Base-by-base conservation (phyloP, 768 basidiomycete species). In the Lactarius pseudohatsudake region DNA sequence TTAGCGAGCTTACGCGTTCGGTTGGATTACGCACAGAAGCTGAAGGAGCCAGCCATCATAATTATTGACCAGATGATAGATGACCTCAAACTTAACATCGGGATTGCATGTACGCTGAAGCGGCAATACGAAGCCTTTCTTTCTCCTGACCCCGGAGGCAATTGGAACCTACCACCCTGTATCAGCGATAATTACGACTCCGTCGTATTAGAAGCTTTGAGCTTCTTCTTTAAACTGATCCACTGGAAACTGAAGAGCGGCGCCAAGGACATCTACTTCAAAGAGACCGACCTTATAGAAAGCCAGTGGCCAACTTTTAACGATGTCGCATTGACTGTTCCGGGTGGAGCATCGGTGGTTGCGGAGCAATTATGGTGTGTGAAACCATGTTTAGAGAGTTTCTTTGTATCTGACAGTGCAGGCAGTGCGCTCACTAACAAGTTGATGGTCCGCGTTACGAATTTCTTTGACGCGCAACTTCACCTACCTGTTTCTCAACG, bases 201-300 rank as follows among this genome's bases (percentile, higher is more conserved):
- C 22, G 93, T 93, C 2, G 88, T 99, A 63, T 80, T 96, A 64
- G 90, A 96, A 68, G 92, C 92, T 2, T 79, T 98, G 67, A 84
- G 86, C 8, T 87, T 88, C 73, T 96, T 98, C 78, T 99, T 99
- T 83, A 90, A 85, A 73, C 81, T 99, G 41, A 88, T 98, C 26
- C 94, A 96, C 70, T 94, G 91, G 92, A 96, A 98, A 76, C 82
- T 99, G 60, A 96, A 96, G 81, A 91, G 92, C 69, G 93, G 91
- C 22, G 84, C 88, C 66, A 94, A 93, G 75, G 91, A 90, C 22
- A 93, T 96, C 57, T 92, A 96, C 77, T 96, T 98, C 81, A 94
- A 96, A 74, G 97, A 99, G 80, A 97, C 96, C 0, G 96, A 98
- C 75, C 87, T 98, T n/a, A 82, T 99, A 43, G 96, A 99, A 74